Evolutionary conservation across 495 filamentous ascomycete genomes (phyloP).

Genomic region (Durotheca rogersii): DNA sequence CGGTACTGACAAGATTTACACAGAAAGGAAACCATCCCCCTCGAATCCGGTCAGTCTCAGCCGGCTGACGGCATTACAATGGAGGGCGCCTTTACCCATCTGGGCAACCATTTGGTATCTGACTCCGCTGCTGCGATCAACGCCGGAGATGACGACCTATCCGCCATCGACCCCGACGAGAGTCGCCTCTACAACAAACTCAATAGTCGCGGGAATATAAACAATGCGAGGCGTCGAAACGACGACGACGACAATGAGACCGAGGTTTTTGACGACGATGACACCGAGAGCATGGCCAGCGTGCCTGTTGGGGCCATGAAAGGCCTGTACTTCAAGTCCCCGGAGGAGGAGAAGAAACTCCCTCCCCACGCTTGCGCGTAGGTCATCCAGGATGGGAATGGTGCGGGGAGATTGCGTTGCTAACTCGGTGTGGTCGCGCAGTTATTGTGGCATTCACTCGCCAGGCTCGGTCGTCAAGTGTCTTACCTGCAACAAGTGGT

Average conservation of each 20-base stretch:
- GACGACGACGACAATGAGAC: constrained; percentile 89
- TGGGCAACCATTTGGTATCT: constrained; percentile 78
- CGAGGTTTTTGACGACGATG: constrained; percentile 84
- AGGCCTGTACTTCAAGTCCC: constrained; percentile 60
- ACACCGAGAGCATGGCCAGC: constrained; percentile 88
- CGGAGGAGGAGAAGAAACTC: constrained; percentile 85
- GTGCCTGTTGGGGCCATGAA: constrained; percentile 75
- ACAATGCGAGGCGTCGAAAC: constrained; percentile 57
- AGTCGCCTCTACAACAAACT: constrained; percentile 67
- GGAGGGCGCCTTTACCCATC: constrained; percentile 84
- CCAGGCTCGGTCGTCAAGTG: constrained; percentile 94
- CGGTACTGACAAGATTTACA: constrained; percentile 7
- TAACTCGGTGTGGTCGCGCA: constrained; percentile 36
- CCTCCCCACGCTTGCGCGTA: constrained; percentile 96
- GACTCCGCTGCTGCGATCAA: constrained; percentile 73
- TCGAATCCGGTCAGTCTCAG: constrained; percentile 18
- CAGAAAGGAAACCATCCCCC: constrained; percentile 7
- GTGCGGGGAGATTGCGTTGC: constrained; percentile 9
- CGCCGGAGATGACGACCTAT: constrained; percentile 64
- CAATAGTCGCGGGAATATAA: constrained; percentile 54
- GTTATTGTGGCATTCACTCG: constrained; percentile 97
- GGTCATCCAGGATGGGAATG: constrained; percentile 40
- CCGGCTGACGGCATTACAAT: constrained; percentile 47
- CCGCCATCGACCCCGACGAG: constrained; percentile 72
- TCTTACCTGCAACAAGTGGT: constrained; percentile 95